Evolutionary conservation across 148 eudicot species (phyloP).

Genomic region (Fagopyrum esculentum): DNA sequence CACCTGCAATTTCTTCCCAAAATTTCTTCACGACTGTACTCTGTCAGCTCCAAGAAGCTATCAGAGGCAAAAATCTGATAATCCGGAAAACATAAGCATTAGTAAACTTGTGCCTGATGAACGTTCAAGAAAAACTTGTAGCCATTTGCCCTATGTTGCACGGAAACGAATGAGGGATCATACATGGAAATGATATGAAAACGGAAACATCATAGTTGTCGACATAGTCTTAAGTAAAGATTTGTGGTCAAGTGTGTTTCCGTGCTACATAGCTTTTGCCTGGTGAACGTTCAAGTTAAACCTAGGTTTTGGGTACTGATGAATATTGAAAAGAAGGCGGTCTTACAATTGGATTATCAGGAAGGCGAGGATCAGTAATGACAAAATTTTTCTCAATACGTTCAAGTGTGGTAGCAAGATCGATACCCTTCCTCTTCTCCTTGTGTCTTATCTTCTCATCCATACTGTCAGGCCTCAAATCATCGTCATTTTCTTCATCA

Average conservation of each 20-base stretch:
- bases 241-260: too few relatives aligned
- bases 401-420: conserved; percentile 97
- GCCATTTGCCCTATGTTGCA: too few relatives aligned
- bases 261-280: not conserved
- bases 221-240: too few relatives aligned
- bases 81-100: conserved; percentile 1
- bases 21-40: conserved; percentile 95
- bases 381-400: conserved; percentile 99
- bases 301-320: too few relatives aligned
- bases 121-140: not conserved
- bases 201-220: too few relatives aligned
- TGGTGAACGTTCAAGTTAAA: not conserved
- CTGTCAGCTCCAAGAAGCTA: conserved; percentile 98
- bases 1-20: conserved; percentile 98
- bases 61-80: conserved; percentile 95
- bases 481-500: conserved; percentile 38
- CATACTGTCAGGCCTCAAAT: conserved; percentile 68
- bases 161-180: too few relatives aligned
- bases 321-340: not conserved
- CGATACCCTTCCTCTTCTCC: conserved; percentile 99
- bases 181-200: too few relatives aligned
- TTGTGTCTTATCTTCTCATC: conserved; percentile 86
- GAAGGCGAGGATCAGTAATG: conserved; percentile 96
- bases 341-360: conserved; percentile 98
- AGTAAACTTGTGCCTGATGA: not conserved